These are phyloP conservation scores for Ophiobolus disseminans DNA, from an alignment of 2,329 filamentous ascomycete genomes.

Conservation along the genomic window DNA sequence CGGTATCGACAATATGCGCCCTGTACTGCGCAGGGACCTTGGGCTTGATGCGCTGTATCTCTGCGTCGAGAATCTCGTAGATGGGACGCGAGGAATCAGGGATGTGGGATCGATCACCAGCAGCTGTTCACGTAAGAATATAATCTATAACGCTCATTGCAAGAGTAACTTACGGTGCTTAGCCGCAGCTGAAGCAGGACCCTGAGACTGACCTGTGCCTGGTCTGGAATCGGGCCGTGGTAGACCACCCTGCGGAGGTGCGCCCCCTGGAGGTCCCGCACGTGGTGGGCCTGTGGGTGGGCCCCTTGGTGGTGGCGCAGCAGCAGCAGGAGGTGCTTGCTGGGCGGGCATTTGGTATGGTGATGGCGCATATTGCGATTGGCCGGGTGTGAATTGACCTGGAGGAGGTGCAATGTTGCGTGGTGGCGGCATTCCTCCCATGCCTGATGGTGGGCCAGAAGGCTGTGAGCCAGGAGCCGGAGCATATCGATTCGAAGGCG, in stretches of 20 bases:
- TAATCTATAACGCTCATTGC: not conserved
- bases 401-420: constrained; percentile 55
- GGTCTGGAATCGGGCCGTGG: constrained; percentile 52
- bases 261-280: constrained; percentile 49
- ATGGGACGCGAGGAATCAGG: constrained; percentile 76
- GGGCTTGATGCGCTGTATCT: constrained; percentile 87
- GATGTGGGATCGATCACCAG: constrained; percentile 90
- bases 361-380: constrained; percentile 47
- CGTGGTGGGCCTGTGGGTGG: constrained; percentile 52
- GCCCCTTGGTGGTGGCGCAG: constrained; percentile 53
- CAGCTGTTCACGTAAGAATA: constrained; percentile 50
- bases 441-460: constrained; percentile 44
- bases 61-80: constrained; percentile 79
- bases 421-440: constrained; percentile 47
- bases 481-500: constrained; percentile 65
- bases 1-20: constrained; percentile 88
- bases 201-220: constrained; percentile 59
- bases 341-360: constrained; percentile 37
- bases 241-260: constrained; percentile 49
- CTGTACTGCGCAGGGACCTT: constrained; percentile 88
- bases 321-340: constrained; percentile 48
- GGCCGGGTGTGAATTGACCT: constrained; percentile 37
- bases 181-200: constrained; percentile 59
- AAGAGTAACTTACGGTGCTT: constrained; percentile 71
- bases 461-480: constrained; percentile 67